Percentiles rank a stretch among this genome's conserved stretches.
Evolutionary conservation across 371 early-diverging fungal species (phyloP).

Genomic region (Mortierella sp.): DNA sequence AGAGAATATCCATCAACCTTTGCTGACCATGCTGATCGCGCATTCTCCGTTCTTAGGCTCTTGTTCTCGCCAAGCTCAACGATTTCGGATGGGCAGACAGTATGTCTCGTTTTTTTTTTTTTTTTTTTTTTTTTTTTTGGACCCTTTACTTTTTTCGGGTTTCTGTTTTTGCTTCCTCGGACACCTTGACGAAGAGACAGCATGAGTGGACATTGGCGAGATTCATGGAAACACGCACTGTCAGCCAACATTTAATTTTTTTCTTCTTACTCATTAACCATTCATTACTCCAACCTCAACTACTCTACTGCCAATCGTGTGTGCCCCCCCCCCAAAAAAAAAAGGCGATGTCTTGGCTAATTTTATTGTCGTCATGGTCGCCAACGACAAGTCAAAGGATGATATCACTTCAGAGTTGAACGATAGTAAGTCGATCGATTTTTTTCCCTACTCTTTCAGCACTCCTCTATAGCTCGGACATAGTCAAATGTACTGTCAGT

Average conservation of each 20-base stretch:
- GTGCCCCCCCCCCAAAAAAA: no score
- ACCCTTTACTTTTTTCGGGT: no score
- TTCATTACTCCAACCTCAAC: background rate
- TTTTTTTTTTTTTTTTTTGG: background rate
- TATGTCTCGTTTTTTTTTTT: conserved; percentile 7
- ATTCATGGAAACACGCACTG: background rate
- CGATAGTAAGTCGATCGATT: conserved; percentile 30
- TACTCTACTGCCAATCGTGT: background rate
- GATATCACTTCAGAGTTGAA: conserved; percentile 38
- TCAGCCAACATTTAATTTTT: background rate
- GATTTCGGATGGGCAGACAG: conserved; percentile 51
- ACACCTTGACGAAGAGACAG: background rate
- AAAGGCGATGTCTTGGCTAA: conserved; percentile 48
- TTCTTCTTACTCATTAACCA: background rate
- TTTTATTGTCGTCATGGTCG: conserved; percentile 53
- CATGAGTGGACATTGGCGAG: no score
- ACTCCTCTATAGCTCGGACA: no score
- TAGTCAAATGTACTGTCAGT: no score
- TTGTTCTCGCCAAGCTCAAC: conserved; percentile 33
- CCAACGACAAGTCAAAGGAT: conserved; percentile 45
- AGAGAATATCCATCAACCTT: background rate
- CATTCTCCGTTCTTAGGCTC: conserved; percentile 4
- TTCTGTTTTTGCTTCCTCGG: background rate
- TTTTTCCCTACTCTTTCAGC: background rate
- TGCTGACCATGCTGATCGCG: background rate